These are phyloP conservation scores for Irpex sp. DNA, from an alignment of 1,284 basidiomycete genomes.

Conservation along the genomic window DNA sequence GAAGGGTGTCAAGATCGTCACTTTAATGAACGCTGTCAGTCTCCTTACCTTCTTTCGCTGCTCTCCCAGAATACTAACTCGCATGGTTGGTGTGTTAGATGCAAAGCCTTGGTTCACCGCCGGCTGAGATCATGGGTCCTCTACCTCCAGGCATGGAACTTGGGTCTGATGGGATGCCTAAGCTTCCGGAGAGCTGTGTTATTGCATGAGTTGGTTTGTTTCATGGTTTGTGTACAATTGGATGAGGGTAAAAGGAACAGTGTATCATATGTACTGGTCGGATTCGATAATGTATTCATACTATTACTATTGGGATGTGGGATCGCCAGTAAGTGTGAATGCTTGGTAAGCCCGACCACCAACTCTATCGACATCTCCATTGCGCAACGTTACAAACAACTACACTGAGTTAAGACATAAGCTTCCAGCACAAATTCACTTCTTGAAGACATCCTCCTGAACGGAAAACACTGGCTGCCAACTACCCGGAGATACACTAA, in stretches of 20 bases:
- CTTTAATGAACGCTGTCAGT: slow-evolving; percentile 76
- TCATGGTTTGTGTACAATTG: neutral
- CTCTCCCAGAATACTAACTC: neutral
- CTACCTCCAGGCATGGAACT: slow-evolving; percentile 76
- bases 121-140: slow-evolving; percentile 88
- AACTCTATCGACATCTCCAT: neutral
- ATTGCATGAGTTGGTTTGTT: slow-evolving; percentile 26
- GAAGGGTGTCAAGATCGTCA: slow-evolving; percentile 52
- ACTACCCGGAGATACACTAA: too few species aligned
- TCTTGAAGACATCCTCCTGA: too few species aligned
- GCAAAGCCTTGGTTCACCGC: slow-evolving; percentile 85
- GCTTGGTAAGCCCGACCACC: too few species aligned
- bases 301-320: neutral
- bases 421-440: too few species aligned
- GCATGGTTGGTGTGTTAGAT: slow-evolving; percentile 45
- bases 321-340: neutral
- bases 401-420: too few species aligned
- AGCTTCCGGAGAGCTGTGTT: slow-evolving; percentile 49
- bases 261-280: neutral
- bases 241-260: neutral
- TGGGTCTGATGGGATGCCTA: slow-evolving; percentile 53
- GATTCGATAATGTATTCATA: neutral
- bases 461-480: too few species aligned
- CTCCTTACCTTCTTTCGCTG: slow-evolving; percentile 11
- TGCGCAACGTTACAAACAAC: too few species aligned